These are phyloP conservation scores for Gypsophila paniculata DNA, from an alignment of 179 eudicot genomes.

Conservation along the genomic window DNA sequence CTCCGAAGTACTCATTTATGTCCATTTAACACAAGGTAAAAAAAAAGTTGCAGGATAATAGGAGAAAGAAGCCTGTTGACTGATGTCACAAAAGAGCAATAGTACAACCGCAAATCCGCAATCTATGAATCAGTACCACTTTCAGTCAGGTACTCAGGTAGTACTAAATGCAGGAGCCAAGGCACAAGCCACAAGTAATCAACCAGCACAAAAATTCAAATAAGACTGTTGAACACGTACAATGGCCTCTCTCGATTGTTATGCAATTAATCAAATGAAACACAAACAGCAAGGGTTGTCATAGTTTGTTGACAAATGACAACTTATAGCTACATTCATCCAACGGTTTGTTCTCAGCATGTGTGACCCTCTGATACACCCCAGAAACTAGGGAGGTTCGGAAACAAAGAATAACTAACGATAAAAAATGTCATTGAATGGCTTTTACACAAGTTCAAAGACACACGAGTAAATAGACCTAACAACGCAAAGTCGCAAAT, in stretches of 20 bases:
- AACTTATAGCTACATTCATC: neutral
- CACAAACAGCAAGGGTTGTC: neutral
- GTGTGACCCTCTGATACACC: neutral
- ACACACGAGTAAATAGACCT: neutral
- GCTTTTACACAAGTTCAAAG: neutral
- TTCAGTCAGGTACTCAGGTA: neutral
- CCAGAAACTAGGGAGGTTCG: neutral
- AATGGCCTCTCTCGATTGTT: too few relatives aligned
- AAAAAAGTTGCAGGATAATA: constrained; percentile 3
- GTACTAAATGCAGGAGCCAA: neutral
- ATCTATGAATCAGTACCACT: neutral
- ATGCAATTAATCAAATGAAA: too few relatives aligned
- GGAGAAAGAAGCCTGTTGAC: neutral
- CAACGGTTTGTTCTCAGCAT: neutral
- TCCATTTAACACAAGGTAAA: constrained; percentile 15
- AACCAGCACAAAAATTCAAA: neutral
- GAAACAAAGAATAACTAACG: neutral
- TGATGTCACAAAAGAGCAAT: neutral
- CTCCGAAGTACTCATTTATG: constrained; percentile 27
- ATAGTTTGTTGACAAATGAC: neutral
- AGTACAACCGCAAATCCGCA: neutral
- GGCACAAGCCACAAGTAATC: neutral
- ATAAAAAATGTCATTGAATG: neutral
- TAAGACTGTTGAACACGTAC: too few relatives aligned
- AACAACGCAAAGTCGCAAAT: neutral